A percentile compares a stretch with the other conserved stretches of the same genome.
These are phyloP conservation scores for Colletotrichum horii DNA, from an alignment of 2,329 filamentous ascomycete genomes.

Conservation along the genomic window DNA sequence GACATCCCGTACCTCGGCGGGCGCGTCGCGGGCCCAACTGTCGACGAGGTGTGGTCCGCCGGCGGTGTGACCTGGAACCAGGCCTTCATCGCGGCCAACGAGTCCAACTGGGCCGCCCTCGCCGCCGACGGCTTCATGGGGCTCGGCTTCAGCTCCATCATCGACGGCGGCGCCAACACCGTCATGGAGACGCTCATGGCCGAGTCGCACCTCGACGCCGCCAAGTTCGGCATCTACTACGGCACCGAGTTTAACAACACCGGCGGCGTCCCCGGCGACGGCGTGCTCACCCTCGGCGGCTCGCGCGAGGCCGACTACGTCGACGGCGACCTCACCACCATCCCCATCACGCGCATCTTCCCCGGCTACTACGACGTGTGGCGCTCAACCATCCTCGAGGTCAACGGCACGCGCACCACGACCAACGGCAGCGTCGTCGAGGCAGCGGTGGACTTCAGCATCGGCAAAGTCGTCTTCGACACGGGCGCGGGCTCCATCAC, in stretches of 20 bases:
- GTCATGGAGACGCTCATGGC: constrained; percentile 37
- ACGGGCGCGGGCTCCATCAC: constrained; percentile 33
- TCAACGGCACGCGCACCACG: constrained; percentile 19
- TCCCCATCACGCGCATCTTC: constrained; percentile 19
- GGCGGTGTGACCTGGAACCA: constrained; percentile 28
- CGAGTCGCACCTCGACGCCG: constrained; percentile 30
- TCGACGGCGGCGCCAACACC: constrained; percentile 31
- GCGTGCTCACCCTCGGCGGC: constrained; percentile 35
- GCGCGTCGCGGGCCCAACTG: constrained; percentile 25
- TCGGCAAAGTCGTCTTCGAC: constrained; percentile 32
- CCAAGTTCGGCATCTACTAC: constrained; percentile 37
- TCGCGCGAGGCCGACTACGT: constrained; percentile 34
- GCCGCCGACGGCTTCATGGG: constrained; percentile 40
- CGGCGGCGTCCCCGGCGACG: constrained; percentile 13
- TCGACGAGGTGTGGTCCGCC: constrained; percentile 30
- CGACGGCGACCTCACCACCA: constrained; percentile 8
- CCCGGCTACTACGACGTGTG: constrained; percentile 35
- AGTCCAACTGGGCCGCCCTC: constrained; percentile 31
- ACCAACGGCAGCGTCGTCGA: background rate
- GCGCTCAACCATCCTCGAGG: constrained; percentile 27
- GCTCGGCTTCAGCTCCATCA: constrained; percentile 35
- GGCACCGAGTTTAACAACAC: constrained; percentile 23
- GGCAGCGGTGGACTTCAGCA: background rate
- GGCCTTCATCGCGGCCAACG: constrained; percentile 33
- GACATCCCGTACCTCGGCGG: constrained; percentile 37